Evolutionary conservation across 441 rosid genomes (phyloP), one percentile per base, ranked within the genome.

Genomic region (Populus trichocarpa): DNA sequence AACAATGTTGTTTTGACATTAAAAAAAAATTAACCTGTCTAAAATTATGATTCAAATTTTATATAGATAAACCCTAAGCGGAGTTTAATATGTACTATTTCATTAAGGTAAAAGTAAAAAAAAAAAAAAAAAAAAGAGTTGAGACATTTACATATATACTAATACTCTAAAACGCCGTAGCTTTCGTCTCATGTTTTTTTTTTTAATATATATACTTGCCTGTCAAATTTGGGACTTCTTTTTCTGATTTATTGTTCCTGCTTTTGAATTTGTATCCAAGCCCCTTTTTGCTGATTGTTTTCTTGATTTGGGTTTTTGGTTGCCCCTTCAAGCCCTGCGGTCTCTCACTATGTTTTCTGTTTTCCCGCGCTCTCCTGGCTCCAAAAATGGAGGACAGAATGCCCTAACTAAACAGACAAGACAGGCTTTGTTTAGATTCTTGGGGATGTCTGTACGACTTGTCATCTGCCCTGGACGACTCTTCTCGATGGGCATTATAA

Each of bases 181-280:
- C 26, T 25, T 25, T 25, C 1, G 1, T 25, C 26, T 1, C 26
- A 25, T 25, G 26, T n/a, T n/a, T n/a, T n/a, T n/a, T n/a, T n/a
- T n/a, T n/a, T n/a, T n/a, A n/a, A n/a, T n/a, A n/a, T n/a, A n/a
- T n/a, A n/a, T n/a, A n/a, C 25, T 83, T 78, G 66, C 91, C 83
- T 6, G 84, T 89, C 61, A 96, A 83, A 78, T 89, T 83, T n/a
- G 83, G 76, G 5, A 69, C 80, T 42, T 80, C 77, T 32, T 67
- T 4, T 30, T 81, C n/a, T 87, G 63, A 25, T 88, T 86, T 68
- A 71, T 75, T 13, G 83, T 74, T 25, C 73, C 83, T 25, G 22
- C 57, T 57, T 75, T 78, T 26, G 64, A 67, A 67, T 57, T 75
- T 63, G 22, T 33, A 8, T 71, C 46, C 61, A 67, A 75, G 6